These are phyloP conservation scores for Podaxis pistillaris DNA, from an alignment of 768 basidiomycete genomes.

Conservation along the genomic window DNA sequence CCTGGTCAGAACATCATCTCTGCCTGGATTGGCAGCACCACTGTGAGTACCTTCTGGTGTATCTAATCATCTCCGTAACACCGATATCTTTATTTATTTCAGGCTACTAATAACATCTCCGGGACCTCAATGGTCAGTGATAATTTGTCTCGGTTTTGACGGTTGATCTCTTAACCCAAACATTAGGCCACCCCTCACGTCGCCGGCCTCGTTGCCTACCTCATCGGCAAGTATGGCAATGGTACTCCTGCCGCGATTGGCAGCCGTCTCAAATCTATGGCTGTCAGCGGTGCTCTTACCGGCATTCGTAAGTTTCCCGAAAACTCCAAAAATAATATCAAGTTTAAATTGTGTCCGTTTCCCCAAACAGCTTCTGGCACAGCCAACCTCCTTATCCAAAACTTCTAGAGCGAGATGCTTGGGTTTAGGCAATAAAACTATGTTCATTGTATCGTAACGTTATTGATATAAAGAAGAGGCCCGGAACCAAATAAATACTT, in stretches of 20 bases:
- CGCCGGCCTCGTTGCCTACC: constrained; percentile 35
- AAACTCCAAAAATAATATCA: not conserved
- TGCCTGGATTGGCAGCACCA: constrained; percentile 24
- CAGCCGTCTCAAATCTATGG: constrained; percentile 21
- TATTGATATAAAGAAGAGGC: constrained; percentile 1
- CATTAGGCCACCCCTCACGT: constrained; percentile 32
- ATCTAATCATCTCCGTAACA: not conserved
- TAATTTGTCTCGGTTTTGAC: not conserved
- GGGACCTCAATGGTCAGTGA: constrained; percentile 26
- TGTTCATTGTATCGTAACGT: constrained; percentile 6
- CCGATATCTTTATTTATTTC: not conserved
- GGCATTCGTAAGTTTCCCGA: constrained; percentile 25
- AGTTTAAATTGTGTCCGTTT: too few species aligned
- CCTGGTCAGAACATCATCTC: constrained; percentile 31
- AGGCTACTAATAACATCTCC: constrained; percentile 26
- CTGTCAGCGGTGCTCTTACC: constrained; percentile 23
- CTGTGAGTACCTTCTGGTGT: constrained; percentile 12
- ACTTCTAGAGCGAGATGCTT: not conserved
- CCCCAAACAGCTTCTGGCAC: not conserved
- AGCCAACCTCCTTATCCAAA: not conserved
- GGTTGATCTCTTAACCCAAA: not conserved
- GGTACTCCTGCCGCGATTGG: constrained; percentile 26
- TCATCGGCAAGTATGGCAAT: constrained; percentile 29
- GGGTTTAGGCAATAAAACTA: not conserved
- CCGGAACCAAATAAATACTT: not conserved